Evolutionary conservation across 2,329 filamentous ascomycete genomes (phyloP), one percentile per base, ranked within the genome.

Genomic region (Lithohypha guttulata): DNA sequence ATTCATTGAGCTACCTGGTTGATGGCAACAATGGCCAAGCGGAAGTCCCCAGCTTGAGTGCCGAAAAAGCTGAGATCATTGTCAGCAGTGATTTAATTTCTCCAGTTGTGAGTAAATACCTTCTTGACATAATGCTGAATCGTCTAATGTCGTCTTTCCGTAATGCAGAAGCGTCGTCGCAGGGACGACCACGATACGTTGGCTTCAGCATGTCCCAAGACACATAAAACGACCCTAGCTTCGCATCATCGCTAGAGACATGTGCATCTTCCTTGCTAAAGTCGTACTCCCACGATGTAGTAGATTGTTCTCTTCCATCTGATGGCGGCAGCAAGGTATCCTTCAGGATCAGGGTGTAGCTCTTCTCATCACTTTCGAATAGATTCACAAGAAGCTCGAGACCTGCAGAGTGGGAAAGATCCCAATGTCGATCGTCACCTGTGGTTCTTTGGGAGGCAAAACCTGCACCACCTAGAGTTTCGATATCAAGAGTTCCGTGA

Each of bases 91-190:
- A n/a, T n/a, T n/a, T n/a, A n/a, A n/a, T n/a, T n/a, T n/a, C n/a
- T n/a, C n/a, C n/a, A 13, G n/a, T 18, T 27, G 18, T 39, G 35
- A 27, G 21, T 30, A 34, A 34, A 20, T 17, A 84, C 83, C 84
- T 91, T 56, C 84, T 65, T 68, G 82, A 81, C 84, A 91, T 87
- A 43, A 91, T 66, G 35, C 77, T 79, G 20, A 89, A 64, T 32
- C 81, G 68, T 59, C 73, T 80, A 26, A 91, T 65, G 29, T 65
- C 63, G 33, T 64, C 65, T 46, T 71, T 52, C 50, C 85, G 65
- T 49, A 91, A 56, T 4, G 70, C 66, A 41, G 66, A 57, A 0
- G 73, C 73, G 59, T 81, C 76, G 13, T 70, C 60, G 54, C 73
- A 70, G 26, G 32, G 34, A 44, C 77, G 73, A 0, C 84, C 84